phyloP scores from a whole-genome alignment of 2,329 filamentous ascomycete species.

The Fusarium tuaranense region DNA sequence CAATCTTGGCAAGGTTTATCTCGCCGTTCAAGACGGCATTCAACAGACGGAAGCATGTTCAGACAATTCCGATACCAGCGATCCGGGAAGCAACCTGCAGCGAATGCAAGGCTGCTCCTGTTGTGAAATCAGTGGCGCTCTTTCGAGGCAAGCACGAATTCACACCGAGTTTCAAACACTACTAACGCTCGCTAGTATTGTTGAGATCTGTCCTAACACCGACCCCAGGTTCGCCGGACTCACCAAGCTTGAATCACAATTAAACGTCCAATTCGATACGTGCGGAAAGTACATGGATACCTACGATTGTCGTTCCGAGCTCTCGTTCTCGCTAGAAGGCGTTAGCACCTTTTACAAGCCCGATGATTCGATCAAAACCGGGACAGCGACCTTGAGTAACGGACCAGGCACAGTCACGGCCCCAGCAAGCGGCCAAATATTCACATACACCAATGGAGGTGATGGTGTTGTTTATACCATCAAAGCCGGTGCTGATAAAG shows the following conservation, averaged over 20 bases:
- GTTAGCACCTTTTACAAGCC: background rate
- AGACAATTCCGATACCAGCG: background rate
- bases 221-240: background rate
- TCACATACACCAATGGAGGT: background rate
- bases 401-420: background rate
- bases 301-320: background rate
- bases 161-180: background rate
- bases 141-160: background rate
- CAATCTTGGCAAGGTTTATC: background rate
- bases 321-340: background rate
- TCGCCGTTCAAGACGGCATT: background rate
- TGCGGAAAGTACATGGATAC: background rate
- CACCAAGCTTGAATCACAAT: background rate
- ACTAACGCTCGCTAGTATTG: background rate
- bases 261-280: background rate
- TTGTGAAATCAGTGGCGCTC: background rate
- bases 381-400: background rate
- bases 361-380: background rate
- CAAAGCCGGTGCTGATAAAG: background rate
- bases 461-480: background rate
- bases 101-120: background rate
- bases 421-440: background rate
- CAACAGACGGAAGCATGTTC: background rate
- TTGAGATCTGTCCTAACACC: background rate
- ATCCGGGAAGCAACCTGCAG: background rate